These are phyloP conservation scores for Ustilago shanxiensis DNA, from an alignment of 1,284 basidiomycete species.

Conservation along the genomic window DNA sequence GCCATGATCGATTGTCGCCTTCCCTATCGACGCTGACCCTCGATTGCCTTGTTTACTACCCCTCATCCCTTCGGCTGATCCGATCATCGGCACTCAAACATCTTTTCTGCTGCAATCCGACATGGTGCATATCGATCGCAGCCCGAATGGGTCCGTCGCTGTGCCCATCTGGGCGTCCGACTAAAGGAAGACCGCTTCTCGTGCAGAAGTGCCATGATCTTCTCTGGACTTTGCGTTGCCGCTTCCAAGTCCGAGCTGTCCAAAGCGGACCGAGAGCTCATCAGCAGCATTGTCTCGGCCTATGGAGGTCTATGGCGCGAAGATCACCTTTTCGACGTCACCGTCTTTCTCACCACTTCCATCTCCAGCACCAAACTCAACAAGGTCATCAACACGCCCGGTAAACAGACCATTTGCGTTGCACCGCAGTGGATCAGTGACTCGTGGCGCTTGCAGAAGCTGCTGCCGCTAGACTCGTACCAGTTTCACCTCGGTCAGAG, in stretches of 20 bases:
- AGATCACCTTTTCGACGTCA: conserved; percentile 83
- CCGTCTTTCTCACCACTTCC: conserved; percentile 79
- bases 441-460: conserved; percentile 76
- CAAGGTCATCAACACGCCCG: conserved; percentile 73
- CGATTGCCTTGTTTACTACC: conserved; percentile 2
- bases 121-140: conserved; percentile 14
- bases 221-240: conserved; percentile 81
- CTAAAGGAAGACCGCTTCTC: conserved; percentile 76
- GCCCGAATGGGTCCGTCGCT: conserved; percentile 60
- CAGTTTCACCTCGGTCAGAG: conserved; percentile 76
- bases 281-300: conserved; percentile 79
- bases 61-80: conserved; percentile 16
- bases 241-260: conserved; percentile 73
- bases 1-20: neutral
- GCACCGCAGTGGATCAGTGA: conserved; percentile 89
- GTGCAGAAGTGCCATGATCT: conserved; percentile 80
- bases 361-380: conserved; percentile 30
- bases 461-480: conserved; percentile 76
- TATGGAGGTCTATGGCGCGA: conserved; percentile 85
- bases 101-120: conserved; percentile 12
- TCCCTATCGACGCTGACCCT: conserved; percentile 22
- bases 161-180: conserved; percentile 37
- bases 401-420: conserved; percentile 76
- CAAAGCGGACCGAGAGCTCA: conserved; percentile 78
- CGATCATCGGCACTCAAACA: conserved; percentile 5